These are phyloP conservation scores for Medicago truncatula DNA, from an alignment of 306 rosid genomes.

Conservation along the genomic window DNA sequence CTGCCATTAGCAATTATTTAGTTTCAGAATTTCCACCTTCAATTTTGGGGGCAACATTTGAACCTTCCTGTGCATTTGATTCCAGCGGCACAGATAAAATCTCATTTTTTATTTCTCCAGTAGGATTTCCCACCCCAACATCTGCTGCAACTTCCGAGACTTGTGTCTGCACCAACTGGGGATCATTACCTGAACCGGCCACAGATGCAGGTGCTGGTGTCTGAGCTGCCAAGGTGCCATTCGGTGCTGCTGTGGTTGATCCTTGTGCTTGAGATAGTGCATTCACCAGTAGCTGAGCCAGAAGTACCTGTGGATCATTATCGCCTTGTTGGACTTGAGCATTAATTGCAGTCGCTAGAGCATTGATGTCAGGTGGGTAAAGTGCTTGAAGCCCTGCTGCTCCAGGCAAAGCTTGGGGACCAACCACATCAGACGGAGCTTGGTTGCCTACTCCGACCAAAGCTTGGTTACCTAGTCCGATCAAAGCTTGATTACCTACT, in stretches of 20 bases:
- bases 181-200: conserved; percentile 37
- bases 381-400: conserved; percentile 57
- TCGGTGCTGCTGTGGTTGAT: conserved; percentile 31
- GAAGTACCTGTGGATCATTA: conserved; percentile 71
- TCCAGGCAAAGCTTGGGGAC: conserved; percentile 33
- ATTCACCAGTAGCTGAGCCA: conserved; percentile 73
- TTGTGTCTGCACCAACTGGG: conserved; percentile 30
- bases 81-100: conserved; percentile 5
- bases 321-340: conserved; percentile 64
- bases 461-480: conserved; percentile 50
- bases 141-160: conserved; percentile 12
- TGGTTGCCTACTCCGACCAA: conserved; percentile 35
- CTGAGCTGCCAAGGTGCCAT: conserved; percentile 37
- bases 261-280: conserved; percentile 60
- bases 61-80: conserved; percentile 29
- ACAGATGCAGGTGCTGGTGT: conserved; percentile 11
- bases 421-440: not conserved
- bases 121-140: conserved; percentile 23
- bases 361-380: conserved; percentile 55
- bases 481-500: not conserved
- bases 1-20: conserved; percentile 20
- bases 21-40: conserved; percentile 42
- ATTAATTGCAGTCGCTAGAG: conserved; percentile 51
- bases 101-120: conserved; percentile 32
- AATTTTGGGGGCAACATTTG: conserved; percentile 30